Evolutionary conservation across 768 basidiomycete species (phyloP).

Genomic region (Rhodotorula babjevae): DNA sequence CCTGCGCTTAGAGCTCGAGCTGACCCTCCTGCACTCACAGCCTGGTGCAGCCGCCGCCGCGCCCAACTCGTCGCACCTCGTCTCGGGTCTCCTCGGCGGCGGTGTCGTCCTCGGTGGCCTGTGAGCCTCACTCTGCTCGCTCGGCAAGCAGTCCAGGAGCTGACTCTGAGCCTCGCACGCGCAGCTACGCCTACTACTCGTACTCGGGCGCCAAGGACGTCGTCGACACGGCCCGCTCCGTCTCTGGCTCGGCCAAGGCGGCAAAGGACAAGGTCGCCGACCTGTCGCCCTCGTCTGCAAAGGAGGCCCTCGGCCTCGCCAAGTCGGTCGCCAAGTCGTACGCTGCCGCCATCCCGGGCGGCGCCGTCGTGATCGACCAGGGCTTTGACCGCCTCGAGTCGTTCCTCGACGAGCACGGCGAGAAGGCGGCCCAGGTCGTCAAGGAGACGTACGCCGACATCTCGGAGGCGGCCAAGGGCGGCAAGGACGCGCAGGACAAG

Average conservation of each 20-base stretch:
- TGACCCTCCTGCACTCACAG: not conserved
- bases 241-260: slow-evolving; percentile 19
- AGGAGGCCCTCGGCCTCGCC: slow-evolving; percentile 35
- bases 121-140: not conserved
- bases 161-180: not conserved
- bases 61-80: slow-evolving; percentile 32
- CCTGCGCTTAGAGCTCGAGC: too few species aligned
- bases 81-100: slow-evolving; percentile 38
- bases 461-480: slow-evolving; percentile 31
- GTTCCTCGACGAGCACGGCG: slow-evolving; percentile 40
- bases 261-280: slow-evolving; percentile 39
- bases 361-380: slow-evolving; percentile 30
- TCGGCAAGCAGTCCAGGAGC: not conserved
- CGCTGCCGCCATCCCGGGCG: slow-evolving; percentile 41
- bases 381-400: slow-evolving; percentile 39
- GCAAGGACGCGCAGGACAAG: slow-evolving; percentile 36
- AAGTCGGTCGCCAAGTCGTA: slow-evolving; percentile 39
- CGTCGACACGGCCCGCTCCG: slow-evolving; percentile 28
- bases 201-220: slow-evolving; percentile 37
- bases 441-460: slow-evolving; percentile 39
- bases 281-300: slow-evolving; percentile 32
- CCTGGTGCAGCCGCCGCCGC: not conserved
- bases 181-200: slow-evolving; percentile 42
- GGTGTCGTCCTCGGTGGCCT: slow-evolving; percentile 35
- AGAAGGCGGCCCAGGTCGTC: slow-evolving; percentile 37